Evolutionary conservation across 345 rosid genomes (phyloP).

Genomic region (Zanthoxylum bungeanum): DNA sequence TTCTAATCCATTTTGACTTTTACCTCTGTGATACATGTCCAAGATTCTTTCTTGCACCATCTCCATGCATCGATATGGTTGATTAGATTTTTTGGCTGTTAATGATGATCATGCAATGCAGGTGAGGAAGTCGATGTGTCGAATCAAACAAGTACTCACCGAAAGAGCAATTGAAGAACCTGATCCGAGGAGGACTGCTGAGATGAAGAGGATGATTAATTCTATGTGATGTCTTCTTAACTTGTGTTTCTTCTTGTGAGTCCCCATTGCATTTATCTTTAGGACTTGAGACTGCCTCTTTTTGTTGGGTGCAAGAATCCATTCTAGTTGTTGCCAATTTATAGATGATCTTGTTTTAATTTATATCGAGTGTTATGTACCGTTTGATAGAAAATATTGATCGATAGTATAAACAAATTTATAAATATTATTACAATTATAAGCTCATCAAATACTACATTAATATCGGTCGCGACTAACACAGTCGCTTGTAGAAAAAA

Average conservation of each 20-base stretch:
- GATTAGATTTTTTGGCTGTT: background rate
- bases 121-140: slow-evolving; percentile 87
- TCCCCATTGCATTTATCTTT: background rate
- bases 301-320: background rate
- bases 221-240: slow-evolving; percentile 43
- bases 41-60: background rate
- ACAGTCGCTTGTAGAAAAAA: no score
- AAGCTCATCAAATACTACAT: no score
- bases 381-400: no score
- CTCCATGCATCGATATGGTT: background rate
- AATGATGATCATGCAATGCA: slow-evolving; percentile 27
- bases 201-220: slow-evolving; percentile 92
- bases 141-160: slow-evolving; percentile 78
- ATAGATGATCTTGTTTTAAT: background rate
- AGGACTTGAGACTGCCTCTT: background rate
- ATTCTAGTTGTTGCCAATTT: background rate
- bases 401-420: no score
- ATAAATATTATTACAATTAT: no score
- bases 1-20: background rate
- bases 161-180: slow-evolving; percentile 87
- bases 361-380: no score
- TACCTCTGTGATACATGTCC: background rate
- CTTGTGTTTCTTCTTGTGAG: background rate
- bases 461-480: no score
- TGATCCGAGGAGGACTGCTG: slow-evolving; percentile 78